Conservation (phyloP, 2,329 filamentous ascomycete genomes). For the Lachnellula arida region DNA sequence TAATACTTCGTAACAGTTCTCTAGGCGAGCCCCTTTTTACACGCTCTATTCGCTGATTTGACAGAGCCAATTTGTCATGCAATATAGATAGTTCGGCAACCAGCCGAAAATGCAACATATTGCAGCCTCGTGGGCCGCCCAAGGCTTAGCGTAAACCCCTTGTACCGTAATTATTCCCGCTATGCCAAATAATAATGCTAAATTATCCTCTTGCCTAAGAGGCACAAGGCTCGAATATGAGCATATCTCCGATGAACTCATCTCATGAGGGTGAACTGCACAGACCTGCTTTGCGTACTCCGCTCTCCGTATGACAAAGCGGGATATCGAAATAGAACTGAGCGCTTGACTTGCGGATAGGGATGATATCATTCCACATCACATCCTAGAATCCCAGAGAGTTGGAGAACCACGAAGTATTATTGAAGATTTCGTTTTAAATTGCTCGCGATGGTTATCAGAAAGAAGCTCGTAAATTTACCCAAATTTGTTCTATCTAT, state of each 20-base stretch:
- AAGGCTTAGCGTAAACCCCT: background rate
- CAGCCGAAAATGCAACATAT: background rate
- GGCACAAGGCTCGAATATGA: background rate
- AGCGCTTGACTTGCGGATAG: no score
- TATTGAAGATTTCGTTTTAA: background rate
- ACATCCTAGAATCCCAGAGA: no score
- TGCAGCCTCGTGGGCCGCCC: background rate
- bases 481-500: background rate
- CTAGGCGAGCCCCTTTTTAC: background rate
- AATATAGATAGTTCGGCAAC: background rate
- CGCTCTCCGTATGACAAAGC: no score
- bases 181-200: background rate
- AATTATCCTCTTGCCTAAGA: background rate
- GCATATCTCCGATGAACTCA: background rate
- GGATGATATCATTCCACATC: no score
- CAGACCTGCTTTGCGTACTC: no score
- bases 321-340: no score
- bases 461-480: background rate
- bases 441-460: background rate
- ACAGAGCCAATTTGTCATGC: background rate
- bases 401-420: no score
- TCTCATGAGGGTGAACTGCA: background rate
- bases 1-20: background rate
- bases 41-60: background rate
- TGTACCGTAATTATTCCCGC: background rate